Evolutionary conservation across 2,329 filamentous ascomycete species (phyloP), one percentile per base, ranked within the genome.

Genomic region (Fusarium torreyae): DNA sequence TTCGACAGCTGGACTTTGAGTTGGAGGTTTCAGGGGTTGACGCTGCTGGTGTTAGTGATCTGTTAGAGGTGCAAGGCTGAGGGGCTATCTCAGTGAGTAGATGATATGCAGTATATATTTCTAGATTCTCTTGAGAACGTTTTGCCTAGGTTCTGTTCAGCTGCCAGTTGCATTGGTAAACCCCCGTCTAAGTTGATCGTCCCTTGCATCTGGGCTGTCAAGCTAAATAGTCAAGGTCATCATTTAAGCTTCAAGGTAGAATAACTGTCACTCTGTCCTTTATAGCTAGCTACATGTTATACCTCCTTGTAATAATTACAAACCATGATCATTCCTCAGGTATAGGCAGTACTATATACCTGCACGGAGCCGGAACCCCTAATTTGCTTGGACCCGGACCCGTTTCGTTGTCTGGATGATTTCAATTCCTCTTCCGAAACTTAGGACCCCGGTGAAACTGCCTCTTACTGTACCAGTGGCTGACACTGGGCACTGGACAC

Each of bases 371-470:
- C 34, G 9, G 38, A 40, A 43, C 40, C 40, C 20, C 20, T 24
- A 24, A 43, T 24, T 7, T 9, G 20, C 6, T 36, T 36, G 34
- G 34, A 31, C 10, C 17, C 34, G 34, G 34, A 40, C 8, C 44
- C 17, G 42, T 31, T 57, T 33, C 17, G 42, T 31, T 57, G 31
- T 33, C 42, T 56, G 39, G n/a, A 46, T 53, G 20, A 48, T 24
- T 38, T 18, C 50, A 49, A 53, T 38, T 46, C 54, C 63, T 45
- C 54, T 48, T 56, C 55, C 51, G 54, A 69, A 64, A 51, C 28
- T 51, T 17, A 31, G 28, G 28, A 13, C 24, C 22, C 40, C n/a
- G 13, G 17, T 18, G n/a, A 39, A 24, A 34, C 6, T 18, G 36
- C 15, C 31, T 34, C 11, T 40, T 52, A 17, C 18, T 20, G 18